Conservation (phyloP, 441 rosid genomes). For the Pelargonium australe region DNA sequence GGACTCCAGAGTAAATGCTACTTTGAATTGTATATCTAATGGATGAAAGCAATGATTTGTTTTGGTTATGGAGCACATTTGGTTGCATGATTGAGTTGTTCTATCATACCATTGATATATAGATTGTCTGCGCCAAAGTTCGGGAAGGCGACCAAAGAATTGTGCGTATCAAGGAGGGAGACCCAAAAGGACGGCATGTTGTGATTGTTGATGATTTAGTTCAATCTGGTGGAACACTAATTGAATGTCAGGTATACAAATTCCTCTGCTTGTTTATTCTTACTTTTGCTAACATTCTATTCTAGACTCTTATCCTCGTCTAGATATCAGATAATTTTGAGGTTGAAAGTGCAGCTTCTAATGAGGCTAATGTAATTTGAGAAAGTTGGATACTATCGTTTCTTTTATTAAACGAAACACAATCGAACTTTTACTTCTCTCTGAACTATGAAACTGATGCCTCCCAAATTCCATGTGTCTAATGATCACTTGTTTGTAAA, state of each 20-base stretch:
- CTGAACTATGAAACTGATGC: not conserved
- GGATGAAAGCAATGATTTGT: not conserved
- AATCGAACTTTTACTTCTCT: not conserved
- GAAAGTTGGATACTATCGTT: not conserved
- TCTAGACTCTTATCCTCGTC: constrained; percentile 9
- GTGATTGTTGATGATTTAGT: constrained; percentile 96
- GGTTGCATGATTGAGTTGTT: not conserved
- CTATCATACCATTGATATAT: constrained; percentile 11
- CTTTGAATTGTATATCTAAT: not conserved
- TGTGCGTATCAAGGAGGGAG: constrained; percentile 89
- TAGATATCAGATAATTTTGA: not conserved
- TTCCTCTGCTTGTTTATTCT: constrained; percentile 1
- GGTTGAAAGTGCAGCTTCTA: not conserved
- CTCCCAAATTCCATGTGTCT: not conserved
- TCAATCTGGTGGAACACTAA: constrained; percentile 90
- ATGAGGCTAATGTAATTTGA: not conserved
- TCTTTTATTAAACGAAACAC: not conserved
- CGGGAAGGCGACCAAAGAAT: constrained; percentile 78
- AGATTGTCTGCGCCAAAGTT: constrained; percentile 93
- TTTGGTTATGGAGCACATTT: not conserved
- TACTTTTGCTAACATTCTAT: not conserved
- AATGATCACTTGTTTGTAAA: not conserved
- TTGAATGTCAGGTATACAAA: constrained; percentile 85
- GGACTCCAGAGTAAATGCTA: not conserved
- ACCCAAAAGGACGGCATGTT: constrained; percentile 74